Evolutionary conservation across 805 yeast genomes (phyloP).

Genomic region (Hanseniaspora hatyaiensis): DNA sequence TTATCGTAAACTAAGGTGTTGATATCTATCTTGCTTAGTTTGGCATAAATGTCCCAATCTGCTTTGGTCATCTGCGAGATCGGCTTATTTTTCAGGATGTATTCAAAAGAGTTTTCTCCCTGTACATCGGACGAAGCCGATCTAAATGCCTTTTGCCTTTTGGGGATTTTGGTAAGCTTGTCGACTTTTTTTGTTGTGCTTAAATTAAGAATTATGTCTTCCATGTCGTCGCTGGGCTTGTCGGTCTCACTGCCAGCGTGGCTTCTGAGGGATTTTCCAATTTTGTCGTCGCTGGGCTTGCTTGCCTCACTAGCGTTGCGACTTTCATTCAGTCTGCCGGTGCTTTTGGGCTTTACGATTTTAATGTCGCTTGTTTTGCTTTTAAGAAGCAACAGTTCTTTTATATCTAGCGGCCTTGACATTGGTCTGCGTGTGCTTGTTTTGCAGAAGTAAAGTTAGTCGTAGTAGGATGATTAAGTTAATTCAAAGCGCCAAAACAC

Average conservation of each 20-base stretch:
- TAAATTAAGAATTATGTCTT: neutral
- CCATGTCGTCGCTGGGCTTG: neutral
- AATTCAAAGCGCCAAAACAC: too few relatives aligned
- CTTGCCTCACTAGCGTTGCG: neutral
- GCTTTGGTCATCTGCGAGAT: slow-evolving; percentile 2
- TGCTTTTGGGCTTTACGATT: neutral
- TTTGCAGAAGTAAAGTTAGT: neutral
- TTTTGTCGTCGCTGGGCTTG: neutral
- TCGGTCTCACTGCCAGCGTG: neutral
- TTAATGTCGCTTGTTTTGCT: neutral
- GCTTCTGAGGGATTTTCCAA: too few relatives aligned
- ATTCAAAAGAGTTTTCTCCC: neutral
- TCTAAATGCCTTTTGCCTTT: neutral
- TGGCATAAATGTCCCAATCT: slow-evolving; percentile 8
- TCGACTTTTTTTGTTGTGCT: slow-evolving; percentile 3
- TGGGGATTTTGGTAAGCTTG: slow-evolving; percentile 1
- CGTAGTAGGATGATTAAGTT: neutral
- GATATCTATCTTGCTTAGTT: neutral
- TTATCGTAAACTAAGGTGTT: slow-evolving; percentile 2
- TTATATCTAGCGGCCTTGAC: slow-evolving; percentile 3
- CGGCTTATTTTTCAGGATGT: neutral
- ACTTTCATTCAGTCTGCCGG: neutral
- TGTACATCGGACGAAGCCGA: neutral
- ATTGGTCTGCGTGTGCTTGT: neutral
- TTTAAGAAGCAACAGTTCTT: slow-evolving; percentile 1